Evolutionary conservation across 495 filamentous ascomycete genomes (phyloP), one percentile per base, ranked within the genome.

Genomic region (Achaetomiella virescens): DNA sequence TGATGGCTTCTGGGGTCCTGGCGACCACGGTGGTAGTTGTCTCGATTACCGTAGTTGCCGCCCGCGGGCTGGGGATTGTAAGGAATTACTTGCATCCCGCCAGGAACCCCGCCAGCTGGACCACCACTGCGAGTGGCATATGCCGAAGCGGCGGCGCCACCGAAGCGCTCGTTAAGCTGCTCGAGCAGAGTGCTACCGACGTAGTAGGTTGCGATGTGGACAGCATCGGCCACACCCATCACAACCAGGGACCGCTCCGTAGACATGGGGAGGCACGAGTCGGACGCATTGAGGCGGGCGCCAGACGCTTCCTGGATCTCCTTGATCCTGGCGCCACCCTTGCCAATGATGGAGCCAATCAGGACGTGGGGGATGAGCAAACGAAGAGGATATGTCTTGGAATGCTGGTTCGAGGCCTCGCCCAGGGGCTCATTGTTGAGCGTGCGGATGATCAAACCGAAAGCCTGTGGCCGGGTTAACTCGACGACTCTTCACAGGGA

Each of bases 231-330:
- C 41, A 93, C 89, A 64, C 89, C 89, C 67, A 91, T 85, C 44
- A 93, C 88, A 50, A 97, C 91, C n/a, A 98, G 83, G 15, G 95
- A 97, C 43, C 93, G 87, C 74, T 98, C 93, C 40, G 88, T 93
- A 10, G 93, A 97, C 38, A 96, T 75, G 20, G 93, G 93, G 38
- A 97, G 82, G 66, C 91, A 95, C 2, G 89, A 84, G 63, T 97
- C 93, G 2, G 93, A 98, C 33, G 95, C 93, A 70, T 97, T 98
- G 21, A 98, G 85, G 52, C 95, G 87, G 43, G 93, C 91, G 45
- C 95, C 93, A 4, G 93, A 98, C 5, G 90, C 91, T 66, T 97
- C 93, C 72, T 98, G 93, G 60, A 98, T 98, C 76, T 98, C 93
- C 48, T 93, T 91, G 70, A 98, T 98, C 50, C 93, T 84, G 52